These are phyloP conservation scores for Diospyros kaki DNA, from an alignment of 148 eudicot species.

Conservation along the genomic window DNA sequence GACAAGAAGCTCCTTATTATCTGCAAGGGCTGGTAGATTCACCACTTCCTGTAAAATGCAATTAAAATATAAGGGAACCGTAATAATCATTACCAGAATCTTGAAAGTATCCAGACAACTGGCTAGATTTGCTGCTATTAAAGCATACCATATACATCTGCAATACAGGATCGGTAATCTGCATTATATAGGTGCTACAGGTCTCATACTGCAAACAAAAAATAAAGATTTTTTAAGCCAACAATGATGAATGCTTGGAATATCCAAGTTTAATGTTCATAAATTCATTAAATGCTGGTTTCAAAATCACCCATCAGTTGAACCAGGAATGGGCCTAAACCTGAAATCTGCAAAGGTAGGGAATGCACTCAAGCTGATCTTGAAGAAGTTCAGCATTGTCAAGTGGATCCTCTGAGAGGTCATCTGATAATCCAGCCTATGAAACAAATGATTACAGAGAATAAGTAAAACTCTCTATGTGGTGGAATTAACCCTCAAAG, in stretches of 20 bases:
- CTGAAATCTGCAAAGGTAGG: constrained; percentile 82
- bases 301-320: constrained; percentile 1
- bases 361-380: constrained; percentile 86
- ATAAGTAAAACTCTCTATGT: not conserved
- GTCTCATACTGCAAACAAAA: constrained; percentile 57
- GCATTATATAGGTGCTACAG: constrained; percentile 57
- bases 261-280: constrained; percentile 1
- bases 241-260: constrained; percentile 2
- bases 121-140: not conserved
- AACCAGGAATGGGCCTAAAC: constrained; percentile 28
- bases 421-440: constrained; percentile 65
- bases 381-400: constrained; percentile 89
- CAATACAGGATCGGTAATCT: constrained; percentile 65
- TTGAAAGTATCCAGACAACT: not conserved
- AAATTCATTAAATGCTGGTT: not conserved
- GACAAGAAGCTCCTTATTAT: constrained; percentile 42
- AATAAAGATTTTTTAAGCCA: constrained; percentile 1
- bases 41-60: constrained; percentile 49
- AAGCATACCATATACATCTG: constrained; percentile 69
- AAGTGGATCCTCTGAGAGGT: constrained; percentile 75
- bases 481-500: not conserved
- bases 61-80: not conserved
- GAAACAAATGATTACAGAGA: constrained; percentile 4
- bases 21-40: constrained; percentile 43
- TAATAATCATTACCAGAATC: constrained; percentile 6